A percentile compares a stretch with the other conserved stretches of the same genome.
phyloP scores from a whole-genome alignment of 257 asterid species.

The Solanum piurae region DNA sequence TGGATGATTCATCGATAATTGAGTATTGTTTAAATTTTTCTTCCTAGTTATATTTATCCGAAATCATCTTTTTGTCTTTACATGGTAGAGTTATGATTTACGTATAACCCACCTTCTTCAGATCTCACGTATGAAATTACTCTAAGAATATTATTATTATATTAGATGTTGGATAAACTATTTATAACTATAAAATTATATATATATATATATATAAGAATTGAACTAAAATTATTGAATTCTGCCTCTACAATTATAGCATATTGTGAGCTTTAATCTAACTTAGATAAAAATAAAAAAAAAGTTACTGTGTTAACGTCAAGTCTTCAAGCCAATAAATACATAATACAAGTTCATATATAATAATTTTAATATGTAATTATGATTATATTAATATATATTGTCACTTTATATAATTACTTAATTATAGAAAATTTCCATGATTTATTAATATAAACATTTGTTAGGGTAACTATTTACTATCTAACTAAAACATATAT shows the following conservation, averaged over 20 bases:
- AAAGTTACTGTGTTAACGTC: neutral
- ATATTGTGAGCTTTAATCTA: neutral
- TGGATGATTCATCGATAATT: neutral
- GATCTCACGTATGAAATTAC: fast-evolving
- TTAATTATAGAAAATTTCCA: neutral
- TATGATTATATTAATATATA: neutral
- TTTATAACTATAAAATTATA: too few species aligned
- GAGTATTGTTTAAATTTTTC: too few species aligned
- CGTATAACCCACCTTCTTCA: fast-evolving
- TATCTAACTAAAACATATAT: neutral
- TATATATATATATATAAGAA: too few species aligned
- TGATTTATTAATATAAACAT: neutral
- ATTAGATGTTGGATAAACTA: too few species aligned
- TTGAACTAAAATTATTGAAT: too few species aligned
- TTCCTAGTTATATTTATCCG: neutral
- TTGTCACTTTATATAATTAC: neutral
- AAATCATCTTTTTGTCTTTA: too few species aligned
- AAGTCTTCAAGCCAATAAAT: neutral
- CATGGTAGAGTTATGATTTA: too few species aligned
- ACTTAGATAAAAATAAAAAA: neutral
- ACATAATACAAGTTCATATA: neutral
- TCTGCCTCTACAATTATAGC: neutral
- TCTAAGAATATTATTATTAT: too few species aligned
- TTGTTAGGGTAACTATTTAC: neutral
- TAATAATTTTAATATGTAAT: neutral